These are phyloP conservation scores for Kwoniella sp. DNA, from an alignment of 768 basidiomycete species.

Conservation along the genomic window DNA sequence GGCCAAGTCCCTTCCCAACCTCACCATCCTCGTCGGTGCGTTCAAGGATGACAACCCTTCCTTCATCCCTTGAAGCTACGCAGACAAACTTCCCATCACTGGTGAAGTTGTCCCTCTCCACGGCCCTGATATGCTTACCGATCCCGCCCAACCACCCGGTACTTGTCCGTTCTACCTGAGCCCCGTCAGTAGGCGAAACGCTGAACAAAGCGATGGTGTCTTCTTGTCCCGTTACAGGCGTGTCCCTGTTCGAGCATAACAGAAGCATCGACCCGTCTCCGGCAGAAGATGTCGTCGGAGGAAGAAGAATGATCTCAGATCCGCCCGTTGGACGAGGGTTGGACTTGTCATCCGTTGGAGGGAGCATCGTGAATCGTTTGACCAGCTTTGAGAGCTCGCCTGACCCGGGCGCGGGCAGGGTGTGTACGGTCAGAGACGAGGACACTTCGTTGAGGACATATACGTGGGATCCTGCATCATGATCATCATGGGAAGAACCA, in stretches of 20 bases:
- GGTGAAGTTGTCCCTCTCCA: constrained; percentile 14
- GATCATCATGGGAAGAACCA: not conserved
- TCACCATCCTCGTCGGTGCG: constrained; percentile 18
- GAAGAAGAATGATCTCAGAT: constrained; percentile 34
- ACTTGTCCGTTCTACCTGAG: constrained; percentile 16
- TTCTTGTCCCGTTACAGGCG: constrained; percentile 21
- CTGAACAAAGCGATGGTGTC: constrained; percentile 36
- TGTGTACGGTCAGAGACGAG: constrained; percentile 27
- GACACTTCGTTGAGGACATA: constrained; percentile 40
- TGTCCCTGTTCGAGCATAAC: constrained; percentile 37
- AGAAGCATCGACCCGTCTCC: constrained; percentile 16
- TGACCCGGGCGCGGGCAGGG: constrained; percentile 6
- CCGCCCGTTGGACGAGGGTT: constrained; percentile 17
- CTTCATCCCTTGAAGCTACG: constrained; percentile 32
- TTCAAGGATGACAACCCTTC: constrained; percentile 30
- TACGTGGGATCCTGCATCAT: constrained; percentile 24
- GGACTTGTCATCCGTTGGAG: constrained; percentile 20
- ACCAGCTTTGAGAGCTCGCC: constrained; percentile 14
- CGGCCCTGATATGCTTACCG: constrained; percentile 30
- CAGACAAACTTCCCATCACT: constrained; percentile 23
- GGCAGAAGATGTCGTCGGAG: not conserved
- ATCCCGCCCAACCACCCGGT: constrained; percentile 19
- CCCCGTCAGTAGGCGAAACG: constrained; percentile 23
- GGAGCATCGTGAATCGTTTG: constrained; percentile 29
- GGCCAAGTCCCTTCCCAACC: constrained; percentile 4